Base-by-base conservation (phyloP, 495 filamentous ascomycete genomes). In the Lasiosphaeriaceae sp. region DNA sequence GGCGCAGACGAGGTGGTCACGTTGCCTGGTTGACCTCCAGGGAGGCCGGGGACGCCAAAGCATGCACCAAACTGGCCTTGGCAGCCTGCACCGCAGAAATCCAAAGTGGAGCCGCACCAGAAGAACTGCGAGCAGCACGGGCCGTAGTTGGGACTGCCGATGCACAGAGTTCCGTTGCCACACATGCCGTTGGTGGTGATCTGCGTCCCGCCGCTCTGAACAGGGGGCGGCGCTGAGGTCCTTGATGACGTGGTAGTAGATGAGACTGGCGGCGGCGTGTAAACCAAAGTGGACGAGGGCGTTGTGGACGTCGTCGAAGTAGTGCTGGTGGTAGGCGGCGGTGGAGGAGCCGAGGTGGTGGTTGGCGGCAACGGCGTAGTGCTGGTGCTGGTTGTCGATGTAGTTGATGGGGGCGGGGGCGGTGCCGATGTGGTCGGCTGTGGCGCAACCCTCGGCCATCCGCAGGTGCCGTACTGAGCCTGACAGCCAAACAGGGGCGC, bases 51-150 rank as follows among this genome's bases (percentile, higher is more conserved):
- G 0, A 53, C 35, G 39, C 59, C 57, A 1, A 61, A 60, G 35
- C 76, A 79, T 4, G 59, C 59, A 21, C 76, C 76, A 44, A 71
- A 79, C 19, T 62, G 56, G 19, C 63, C 50, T 62, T 80, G 76
- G 50, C 82, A 84, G 0, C 80, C 80, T 16, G 66, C 66, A 21
- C 76, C 78, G 61, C 82, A 85, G 55, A 76, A 83, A 22, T 69
- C 71, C 7, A 61, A 54, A 8, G 72, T 70, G 20, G 72, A 68
- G 21, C 81, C 82, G 59, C 80, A 83, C 64, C 71, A 83, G 39
- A 77, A 77, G 67, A 75, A 71, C 39, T 74, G 67, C 39, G 67
- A 71, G 60, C 72, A 80, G 66, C 75, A 80, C 21, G 41, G 57
- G 8, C 70, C 70, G 54, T 50, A 71, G 41, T 58, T 52, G 39